phyloP scores from a whole-genome alignment of 441 rosid species.

The Isatis lusitanica region DNA sequence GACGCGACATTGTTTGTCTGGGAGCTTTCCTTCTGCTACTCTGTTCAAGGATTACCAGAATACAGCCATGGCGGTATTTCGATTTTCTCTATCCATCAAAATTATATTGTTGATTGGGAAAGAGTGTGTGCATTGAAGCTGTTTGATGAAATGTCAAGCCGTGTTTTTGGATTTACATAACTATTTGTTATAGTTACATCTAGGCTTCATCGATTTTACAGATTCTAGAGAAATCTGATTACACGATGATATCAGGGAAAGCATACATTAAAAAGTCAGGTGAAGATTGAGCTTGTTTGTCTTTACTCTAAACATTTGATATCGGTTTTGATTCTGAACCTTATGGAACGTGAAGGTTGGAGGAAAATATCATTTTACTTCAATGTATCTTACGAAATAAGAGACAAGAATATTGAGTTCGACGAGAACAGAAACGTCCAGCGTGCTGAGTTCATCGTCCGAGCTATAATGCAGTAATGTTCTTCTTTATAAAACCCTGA shows the following conservation, averaged over 20 bases:
- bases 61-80: constrained; percentile 78
- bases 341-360: constrained; percentile 63
- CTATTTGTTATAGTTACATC: neutral
- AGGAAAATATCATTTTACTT: constrained; percentile 92
- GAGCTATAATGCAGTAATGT: constrained; percentile 92
- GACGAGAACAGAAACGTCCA: constrained; percentile 86
- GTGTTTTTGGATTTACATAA: neutral
- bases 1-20: constrained; percentile 67
- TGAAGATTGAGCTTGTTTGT: constrained; percentile 28
- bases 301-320: neutral
- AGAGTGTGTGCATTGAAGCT: constrained; percentile 15
- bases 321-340: constrained; percentile 18
- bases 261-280: constrained; percentile 91
- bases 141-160: constrained; percentile 32
- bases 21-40: constrained; percentile 80
- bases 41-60: constrained; percentile 86
- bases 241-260: constrained; percentile 79
- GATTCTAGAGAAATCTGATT: constrained; percentile 91
- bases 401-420: constrained; percentile 83
- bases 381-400: constrained; percentile 84
- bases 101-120: neutral
- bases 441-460: constrained; percentile 82
- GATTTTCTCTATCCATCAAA: neutral
- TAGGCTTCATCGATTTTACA: constrained; percentile 35
- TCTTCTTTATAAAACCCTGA: constrained; percentile 14